These are phyloP conservation scores for Rutidosis leptorrhynchoides DNA, from an alignment of 129 eudicot species.

Conservation along the genomic window DNA sequence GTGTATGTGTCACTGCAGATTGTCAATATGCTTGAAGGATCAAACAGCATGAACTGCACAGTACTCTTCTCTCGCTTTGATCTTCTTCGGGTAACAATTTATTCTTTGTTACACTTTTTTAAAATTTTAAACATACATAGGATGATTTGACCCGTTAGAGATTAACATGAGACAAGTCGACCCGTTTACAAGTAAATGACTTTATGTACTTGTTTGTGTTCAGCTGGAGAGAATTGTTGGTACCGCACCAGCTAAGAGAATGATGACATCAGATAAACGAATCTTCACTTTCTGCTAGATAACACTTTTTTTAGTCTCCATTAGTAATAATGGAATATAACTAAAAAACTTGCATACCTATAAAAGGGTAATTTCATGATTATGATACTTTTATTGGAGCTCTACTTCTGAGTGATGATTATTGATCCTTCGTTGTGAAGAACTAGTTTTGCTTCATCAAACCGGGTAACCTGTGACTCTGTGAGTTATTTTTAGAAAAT, in stretches of 20 bases:
- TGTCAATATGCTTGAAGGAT: slow-evolving; percentile 85
- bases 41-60: slow-evolving; percentile 64
- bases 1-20: slow-evolving; percentile 43
- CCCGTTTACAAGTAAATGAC: background rate
- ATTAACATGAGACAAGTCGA: background rate
- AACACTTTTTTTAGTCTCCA: background rate
- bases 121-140: background rate
- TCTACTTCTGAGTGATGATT: background rate
- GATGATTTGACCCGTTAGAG: slow-evolving; percentile 4
- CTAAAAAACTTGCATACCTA: background rate
- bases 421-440: background rate
- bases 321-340: background rate
- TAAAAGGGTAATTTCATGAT: background rate
- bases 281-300: slow-evolving; percentile 61
- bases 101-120: background rate
- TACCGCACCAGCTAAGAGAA: slow-evolving; percentile 62
- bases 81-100: slow-evolving; percentile 58
- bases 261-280: slow-evolving; percentile 71
- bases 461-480: background rate
- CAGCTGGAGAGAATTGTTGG: slow-evolving; percentile 97
- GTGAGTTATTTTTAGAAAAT: background rate
- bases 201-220: background rate
- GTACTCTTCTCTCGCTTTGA: slow-evolving; percentile 81
- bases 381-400: background rate
- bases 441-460: background rate